Evolutionary conservation across 139 green algal genomes (phyloP), one percentile per base, ranked within the genome.

Genomic region (Coccomyxa sp.): DNA sequence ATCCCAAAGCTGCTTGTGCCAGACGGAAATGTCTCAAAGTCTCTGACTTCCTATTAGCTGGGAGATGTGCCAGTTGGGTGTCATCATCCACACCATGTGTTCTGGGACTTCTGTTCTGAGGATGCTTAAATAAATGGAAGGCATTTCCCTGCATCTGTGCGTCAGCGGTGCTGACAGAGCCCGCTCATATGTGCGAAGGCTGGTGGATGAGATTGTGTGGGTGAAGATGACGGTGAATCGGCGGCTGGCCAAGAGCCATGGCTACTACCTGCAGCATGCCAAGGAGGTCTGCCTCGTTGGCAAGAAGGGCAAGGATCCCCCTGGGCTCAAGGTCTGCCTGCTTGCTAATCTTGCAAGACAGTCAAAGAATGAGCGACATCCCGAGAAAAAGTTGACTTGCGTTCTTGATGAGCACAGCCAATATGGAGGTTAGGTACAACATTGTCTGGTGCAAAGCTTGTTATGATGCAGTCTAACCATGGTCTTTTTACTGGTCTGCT

Each of bases 191-290:
- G 38, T 51, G 38, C 14, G 75, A 88, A 95, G 93, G 77, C 58
- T 98, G 45, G 95, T 98, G n/a, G 95, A 98, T 79, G 95, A 98
- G 85, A 91, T 98, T 57, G 95, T 97, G 58, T 98, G 95, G 95
- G 94, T 98, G 38, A 98, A 98, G 88, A 93, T 95, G 90, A 98
- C 95, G 10, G 93, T 97, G 71, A 97, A 97, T 82, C 84, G 94
- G 28, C 88, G 95, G 21, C 86, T 98, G 87, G 94, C 94, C 77
- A 98, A 98, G 85, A 94, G 87, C 71, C 95, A 98, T 88, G 95
- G 95, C 28, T 98, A 96, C 88, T 98, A 98, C 90, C 85, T 98
- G 85, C 95, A 98, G 87, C 95, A 98, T 84, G 94, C 95, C 38
- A 98, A 98, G 28, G 71, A 92, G 80, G 91, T 96, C 30, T 98